Evolutionary conservation across 108 stramenopile species (phyloP), one percentile per base, ranked within the genome.

Genomic region (Chaetoceros muelleri): DNA sequence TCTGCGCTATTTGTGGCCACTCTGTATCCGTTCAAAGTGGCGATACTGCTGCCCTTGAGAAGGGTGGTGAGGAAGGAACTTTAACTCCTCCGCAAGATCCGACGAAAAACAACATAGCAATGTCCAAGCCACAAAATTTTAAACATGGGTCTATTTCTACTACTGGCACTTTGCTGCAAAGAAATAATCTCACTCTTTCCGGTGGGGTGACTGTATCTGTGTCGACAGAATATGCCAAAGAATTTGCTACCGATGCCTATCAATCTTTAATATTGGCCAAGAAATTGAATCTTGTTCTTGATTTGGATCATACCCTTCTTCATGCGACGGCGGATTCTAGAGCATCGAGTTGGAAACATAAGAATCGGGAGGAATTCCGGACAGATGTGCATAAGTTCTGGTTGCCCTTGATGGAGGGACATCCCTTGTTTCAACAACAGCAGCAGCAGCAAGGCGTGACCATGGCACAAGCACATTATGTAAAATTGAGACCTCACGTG

Each of bases 241-340:
- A 56, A 21, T 78, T 90, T 58, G 73, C 81, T 30, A 56, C 74
- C n/a, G 61, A 62, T 28, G 61, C 72, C 26, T 64, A 69, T 1
- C 60, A 69, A 30, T 75, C 76, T 51, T 44, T 90, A 23, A 66
- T 53, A 24, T 48, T 64, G 47, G 56, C 60, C 29, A 67, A 64
- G 28, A 78, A 83, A 56, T 57, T 93, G 10, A 76, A 73, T 24
- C 62, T 93, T n/a, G 85, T 89, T 3, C 60, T 93, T 51, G 91
- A 93, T 74, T 66, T 93, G 52, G 91, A 93, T 71, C 87, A 89
- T 61, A 93, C 91, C 1, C 60, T 93, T 25, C 63, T 93, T 18
- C 91, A 93, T 71, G 85, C 91, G 24, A 93, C 91, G 13, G 69
- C 81, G 25, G 91, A 93, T 55, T 51, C 55, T 30, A 65, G 91